phyloP scores from a whole-genome alignment of 768 basidiomycete species.

The Mycena amicta region DNA sequence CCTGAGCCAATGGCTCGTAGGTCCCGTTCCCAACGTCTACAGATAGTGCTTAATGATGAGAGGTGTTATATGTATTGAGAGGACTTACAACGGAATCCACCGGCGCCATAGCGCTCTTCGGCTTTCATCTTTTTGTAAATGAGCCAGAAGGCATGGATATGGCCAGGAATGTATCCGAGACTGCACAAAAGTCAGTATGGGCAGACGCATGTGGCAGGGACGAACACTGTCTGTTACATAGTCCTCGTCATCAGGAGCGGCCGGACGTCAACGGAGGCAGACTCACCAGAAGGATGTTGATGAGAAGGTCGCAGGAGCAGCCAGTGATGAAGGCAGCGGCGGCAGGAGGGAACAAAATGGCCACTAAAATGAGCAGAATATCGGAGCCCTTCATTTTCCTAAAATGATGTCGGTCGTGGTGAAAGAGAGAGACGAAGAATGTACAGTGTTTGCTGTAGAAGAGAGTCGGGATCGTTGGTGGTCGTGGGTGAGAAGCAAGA shows the following conservation, averaged over 20 bases:
- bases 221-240: slow-evolving; percentile 68
- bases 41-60: background rate
- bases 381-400: slow-evolving; percentile 60
- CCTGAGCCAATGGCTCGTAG: slow-evolving; percentile 29
- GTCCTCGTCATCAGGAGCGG: too few relatives aligned
- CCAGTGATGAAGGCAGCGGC: slow-evolving; percentile 64
- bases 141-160: slow-evolving; percentile 83
- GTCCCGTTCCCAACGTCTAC: slow-evolving; percentile 33
- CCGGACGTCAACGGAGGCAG: too few relatives aligned
- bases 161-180: slow-evolving; percentile 78
- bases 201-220: slow-evolving; percentile 1
- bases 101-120: slow-evolving; percentile 77
- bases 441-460: too few relatives aligned
- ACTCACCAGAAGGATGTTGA: slow-evolving; percentile 65
- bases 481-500: too few relatives aligned
- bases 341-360: slow-evolving; percentile 14
- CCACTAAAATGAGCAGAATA: slow-evolving; percentile 77
- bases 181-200: slow-evolving; percentile 33
- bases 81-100: slow-evolving; percentile 74
- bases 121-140: slow-evolving; percentile 91
- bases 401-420: too few relatives aligned
- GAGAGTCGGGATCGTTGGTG: too few relatives aligned
- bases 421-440: too few relatives aligned
- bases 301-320: slow-evolving; percentile 84
- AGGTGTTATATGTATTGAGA: background rate